Evolutionary conservation across 129 eudicot species (phyloP).

Genomic region (Artemisia argyi): DNA sequence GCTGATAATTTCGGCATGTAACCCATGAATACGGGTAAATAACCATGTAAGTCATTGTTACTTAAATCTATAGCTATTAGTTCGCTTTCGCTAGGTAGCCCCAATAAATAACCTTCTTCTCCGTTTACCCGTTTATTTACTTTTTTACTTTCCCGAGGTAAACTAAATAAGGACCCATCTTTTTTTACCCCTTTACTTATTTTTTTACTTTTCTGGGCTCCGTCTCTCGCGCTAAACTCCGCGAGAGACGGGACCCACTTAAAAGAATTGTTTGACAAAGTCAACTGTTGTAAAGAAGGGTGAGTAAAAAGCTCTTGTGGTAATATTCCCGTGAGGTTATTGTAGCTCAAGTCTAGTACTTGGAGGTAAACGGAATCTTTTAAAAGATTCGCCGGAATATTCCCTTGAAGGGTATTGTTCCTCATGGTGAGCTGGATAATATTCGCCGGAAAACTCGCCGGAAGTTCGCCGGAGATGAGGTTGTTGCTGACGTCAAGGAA

Average conservation of each 20-base stretch:
- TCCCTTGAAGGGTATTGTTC: slow-evolving; percentile 60
- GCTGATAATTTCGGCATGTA: slow-evolving; percentile 72
- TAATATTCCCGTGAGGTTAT: slow-evolving; percentile 59
- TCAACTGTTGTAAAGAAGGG: slow-evolving; percentile 64
- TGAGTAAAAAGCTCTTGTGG: slow-evolving; percentile 78
- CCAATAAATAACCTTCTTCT: no score
- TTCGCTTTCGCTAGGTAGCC: slow-evolving; percentile 22
- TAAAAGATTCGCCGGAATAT: slow-evolving; percentile 34
- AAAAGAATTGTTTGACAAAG: slow-evolving; percentile 55
- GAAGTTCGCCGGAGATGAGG: slow-evolving; percentile 54
- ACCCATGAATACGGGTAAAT: slow-evolving; percentile 81
- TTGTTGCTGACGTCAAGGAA: slow-evolving; percentile 71
- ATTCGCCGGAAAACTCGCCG: slow-evolving; percentile 40
- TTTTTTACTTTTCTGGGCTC: no score
- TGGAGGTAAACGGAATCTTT: slow-evolving; percentile 39
- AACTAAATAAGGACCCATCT: no score
- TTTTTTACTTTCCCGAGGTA: no score
- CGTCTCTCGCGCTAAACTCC: slow-evolving; percentile 12
- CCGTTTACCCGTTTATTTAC: no score
- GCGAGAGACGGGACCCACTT: slow-evolving; percentile 46
- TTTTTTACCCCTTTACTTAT: no score
- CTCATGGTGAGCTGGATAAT: slow-evolving; percentile 53
- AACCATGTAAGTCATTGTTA: slow-evolving; percentile 64
- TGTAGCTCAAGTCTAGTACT: slow-evolving; percentile 83
- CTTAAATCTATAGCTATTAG: slow-evolving; percentile 77